Evolutionary conservation across 2,329 filamentous ascomycete species (phyloP).

Genomic region (Aspergillus floridensis): DNA sequence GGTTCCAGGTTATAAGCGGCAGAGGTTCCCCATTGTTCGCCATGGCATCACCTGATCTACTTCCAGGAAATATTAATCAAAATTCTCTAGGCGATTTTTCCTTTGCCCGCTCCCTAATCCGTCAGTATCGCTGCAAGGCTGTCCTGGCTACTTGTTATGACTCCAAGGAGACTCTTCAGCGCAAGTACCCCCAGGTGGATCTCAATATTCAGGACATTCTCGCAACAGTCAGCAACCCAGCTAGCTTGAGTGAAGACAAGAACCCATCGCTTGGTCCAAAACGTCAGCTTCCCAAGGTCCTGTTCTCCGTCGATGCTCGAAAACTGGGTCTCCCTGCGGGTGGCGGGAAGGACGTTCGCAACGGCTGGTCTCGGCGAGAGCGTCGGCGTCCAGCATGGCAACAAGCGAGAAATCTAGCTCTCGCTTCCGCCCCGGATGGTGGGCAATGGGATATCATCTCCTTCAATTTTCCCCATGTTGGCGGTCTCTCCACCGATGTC

Average conservation of each 20-base stretch:
- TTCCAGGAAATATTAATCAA: not conserved
- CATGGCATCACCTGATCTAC: not conserved
- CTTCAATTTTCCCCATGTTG: conserved; percentile 97
- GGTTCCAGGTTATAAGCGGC: too few species aligned
- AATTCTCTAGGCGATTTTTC: conserved; percentile 45
- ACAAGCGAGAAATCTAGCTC: conserved; percentile 2
- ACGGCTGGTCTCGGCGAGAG: conserved; percentile 34
- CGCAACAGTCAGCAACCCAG: conserved; percentile 5
- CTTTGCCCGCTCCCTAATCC: conserved; percentile 45
- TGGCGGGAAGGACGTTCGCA: conserved; percentile 46
- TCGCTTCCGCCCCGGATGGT: conserved; percentile 11
- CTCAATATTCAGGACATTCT: conserved; percentile 54
- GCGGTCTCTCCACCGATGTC: conserved; percentile 86
- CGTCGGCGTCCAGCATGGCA: conserved; percentile 31
- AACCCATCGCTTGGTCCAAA: not conserved
- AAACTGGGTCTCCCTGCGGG: conserved; percentile 39
- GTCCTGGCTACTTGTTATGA: conserved; percentile 48
- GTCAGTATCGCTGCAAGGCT: conserved; percentile 40
- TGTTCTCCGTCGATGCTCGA: conserved; percentile 45
- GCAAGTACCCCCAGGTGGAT: conserved; percentile 72
- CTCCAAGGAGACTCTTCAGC: conserved; percentile 49
- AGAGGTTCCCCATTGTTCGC: too few species aligned
- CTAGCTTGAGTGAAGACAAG: not conserved
- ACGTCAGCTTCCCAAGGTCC: conserved; percentile 27
- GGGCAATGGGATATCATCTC: conserved; percentile 70